Evolutionary conservation across 2,329 filamentous ascomycete species (phyloP).

Genomic region (Penicillium sclerotigenum): DNA sequence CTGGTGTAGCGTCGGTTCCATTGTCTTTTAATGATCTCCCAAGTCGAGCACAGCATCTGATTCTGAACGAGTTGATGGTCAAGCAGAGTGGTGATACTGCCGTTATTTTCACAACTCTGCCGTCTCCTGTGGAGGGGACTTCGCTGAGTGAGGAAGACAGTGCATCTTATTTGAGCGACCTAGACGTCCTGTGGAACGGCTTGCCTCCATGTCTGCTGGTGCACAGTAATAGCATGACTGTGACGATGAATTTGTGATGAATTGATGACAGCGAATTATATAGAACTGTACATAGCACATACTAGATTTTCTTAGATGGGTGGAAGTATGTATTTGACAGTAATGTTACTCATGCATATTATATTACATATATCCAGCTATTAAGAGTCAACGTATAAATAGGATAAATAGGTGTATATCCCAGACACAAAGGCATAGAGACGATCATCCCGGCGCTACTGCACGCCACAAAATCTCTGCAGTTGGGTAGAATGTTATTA

Average conservation of each 20-base stretch:
- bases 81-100: conserved; percentile 67
- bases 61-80: conserved; percentile 79
- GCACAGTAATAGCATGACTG: conserved; percentile 85
- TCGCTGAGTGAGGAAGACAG: conserved; percentile 67
- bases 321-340: not conserved
- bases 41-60: conserved; percentile 78
- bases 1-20: conserved; percentile 61
- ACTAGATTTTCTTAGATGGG: not conserved
- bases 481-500: not conserved
- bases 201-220: conserved; percentile 75
- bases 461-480: conserved; percentile 12
- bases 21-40: conserved; percentile 85
- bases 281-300: not conserved
- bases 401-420: not conserved
- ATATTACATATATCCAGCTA: not conserved
- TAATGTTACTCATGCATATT: not conserved
- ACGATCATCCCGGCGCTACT: conserved; percentile 10
- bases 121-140: conserved; percentile 75
- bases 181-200: conserved; percentile 73
- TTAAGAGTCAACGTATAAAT: no score
- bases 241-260: conserved; percentile 53
- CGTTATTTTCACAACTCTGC: conserved; percentile 78
- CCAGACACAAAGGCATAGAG: conserved; percentile 3
- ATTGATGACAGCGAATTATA: conserved; percentile 10
- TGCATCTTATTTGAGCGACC: conserved; percentile 69